A percentile compares a stretch with the other conserved stretches of the same genome.
phyloP scores from a whole-genome alignment of 2,329 filamentous ascomycete species.

The Dryadomyces quercus-mongolicae region DNA sequence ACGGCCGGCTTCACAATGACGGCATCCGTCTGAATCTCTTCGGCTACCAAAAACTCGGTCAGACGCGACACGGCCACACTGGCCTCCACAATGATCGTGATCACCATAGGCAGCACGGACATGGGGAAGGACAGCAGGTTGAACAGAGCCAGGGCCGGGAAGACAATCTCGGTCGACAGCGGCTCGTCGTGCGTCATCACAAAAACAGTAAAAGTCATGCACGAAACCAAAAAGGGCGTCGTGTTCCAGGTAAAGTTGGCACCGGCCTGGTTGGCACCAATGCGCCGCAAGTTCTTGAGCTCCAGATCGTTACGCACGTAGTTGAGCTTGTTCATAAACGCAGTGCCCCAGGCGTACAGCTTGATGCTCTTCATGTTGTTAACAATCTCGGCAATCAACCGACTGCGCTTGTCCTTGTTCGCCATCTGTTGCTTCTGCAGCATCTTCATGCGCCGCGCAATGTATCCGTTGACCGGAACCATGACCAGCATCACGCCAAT shows the following conservation, averaged over 20 bases:
- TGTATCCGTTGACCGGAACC: slow-evolving; percentile 90
- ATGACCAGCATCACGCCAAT: slow-evolving; percentile 93
- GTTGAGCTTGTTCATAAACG: slow-evolving; percentile 96
- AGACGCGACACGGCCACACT: slow-evolving; percentile 83
- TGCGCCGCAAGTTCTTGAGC: slow-evolving; percentile 88
- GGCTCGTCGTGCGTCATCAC: slow-evolving; percentile 73
- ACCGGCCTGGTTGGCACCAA: slow-evolving; percentile 84
- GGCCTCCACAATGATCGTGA: slow-evolving; percentile 90
- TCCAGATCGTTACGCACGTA: slow-evolving; percentile 93
- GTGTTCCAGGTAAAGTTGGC: slow-evolving; percentile 98
- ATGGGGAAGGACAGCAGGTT: slow-evolving; percentile 93
- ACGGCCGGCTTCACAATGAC: slow-evolving; percentile 58
- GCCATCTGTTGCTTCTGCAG: slow-evolving; percentile 97
- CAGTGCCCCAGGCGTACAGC: slow-evolving; percentile 91
- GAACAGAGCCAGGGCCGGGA: slow-evolving; percentile 87
- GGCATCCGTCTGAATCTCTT: slow-evolving; percentile 82
- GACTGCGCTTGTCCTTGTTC: slow-evolving; percentile 90
- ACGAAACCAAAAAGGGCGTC: slow-evolving; percentile 94
- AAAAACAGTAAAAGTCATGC: slow-evolving; percentile 89
- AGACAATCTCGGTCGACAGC: slow-evolving; percentile 87
- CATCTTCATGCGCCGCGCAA: slow-evolving; percentile 86
- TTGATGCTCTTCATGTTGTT: slow-evolving; percentile 99
- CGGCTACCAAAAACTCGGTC: slow-evolving; percentile 72
- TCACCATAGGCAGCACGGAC: slow-evolving; percentile 92
- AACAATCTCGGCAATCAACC: slow-evolving; percentile 91